phyloP scores from a whole-genome alignment of 306 rosid genomes.

The Albizia julibrissin region DNA sequence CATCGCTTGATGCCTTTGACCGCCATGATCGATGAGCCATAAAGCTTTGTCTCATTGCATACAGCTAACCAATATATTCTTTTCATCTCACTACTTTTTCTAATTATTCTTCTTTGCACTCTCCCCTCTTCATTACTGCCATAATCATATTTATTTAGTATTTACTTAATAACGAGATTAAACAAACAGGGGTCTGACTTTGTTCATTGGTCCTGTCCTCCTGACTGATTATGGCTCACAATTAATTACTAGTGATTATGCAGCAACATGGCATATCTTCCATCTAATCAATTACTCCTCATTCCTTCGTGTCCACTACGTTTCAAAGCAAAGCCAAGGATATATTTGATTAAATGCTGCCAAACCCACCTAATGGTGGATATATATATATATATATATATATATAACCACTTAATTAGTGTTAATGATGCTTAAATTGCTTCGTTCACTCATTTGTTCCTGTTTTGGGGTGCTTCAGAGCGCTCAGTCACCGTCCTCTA shows the following conservation, averaged over 20 bases:
- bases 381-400: not conserved
- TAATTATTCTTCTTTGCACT: not conserved
- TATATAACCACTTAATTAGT: not conserved
- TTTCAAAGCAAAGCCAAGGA: constrained; percentile 32
- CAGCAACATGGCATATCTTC: constrained; percentile 14
- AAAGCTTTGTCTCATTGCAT: constrained; percentile 13
- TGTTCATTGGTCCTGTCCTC: not conserved
- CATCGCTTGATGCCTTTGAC: constrained; percentile 48
- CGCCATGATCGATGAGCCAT: constrained; percentile 28
- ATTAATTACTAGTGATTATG: constrained; percentile 21
- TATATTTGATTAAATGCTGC: constrained; percentile 27
- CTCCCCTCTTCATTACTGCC: constrained; percentile 20
- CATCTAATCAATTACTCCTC: not conserved
- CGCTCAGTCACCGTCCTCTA: constrained; percentile 7
- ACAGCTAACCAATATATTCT: constrained; percentile 10
- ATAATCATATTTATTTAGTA: constrained; percentile 5
- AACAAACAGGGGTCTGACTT: constrained; percentile 7
- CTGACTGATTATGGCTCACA: constrained; percentile 24
- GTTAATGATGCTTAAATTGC: not conserved
- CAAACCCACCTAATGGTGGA: constrained; percentile 17
- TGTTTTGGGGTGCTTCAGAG: constrained; percentile 12
- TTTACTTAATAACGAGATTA: not conserved
- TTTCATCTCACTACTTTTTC: not conserved
- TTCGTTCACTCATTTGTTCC: constrained; percentile 30
- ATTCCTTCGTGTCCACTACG: not conserved